A percentile compares a stretch with the other conserved stretches of the same genome.
Conservation (phyloP, 768 basidiomycete species). For the Tricholoma matsutake region DNA sequence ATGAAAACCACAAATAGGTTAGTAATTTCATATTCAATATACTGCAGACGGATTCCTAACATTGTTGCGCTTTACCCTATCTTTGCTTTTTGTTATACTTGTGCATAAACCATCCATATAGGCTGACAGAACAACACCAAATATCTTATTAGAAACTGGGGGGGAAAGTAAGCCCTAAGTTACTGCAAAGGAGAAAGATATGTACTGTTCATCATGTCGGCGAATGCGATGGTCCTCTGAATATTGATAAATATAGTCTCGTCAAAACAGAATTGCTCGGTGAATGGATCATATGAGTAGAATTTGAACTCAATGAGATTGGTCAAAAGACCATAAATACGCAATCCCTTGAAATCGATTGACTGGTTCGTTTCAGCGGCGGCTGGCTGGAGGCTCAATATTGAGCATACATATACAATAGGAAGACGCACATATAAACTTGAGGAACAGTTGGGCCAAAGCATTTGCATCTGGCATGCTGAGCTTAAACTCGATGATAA, state of each 20-base stretch:
- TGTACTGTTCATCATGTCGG: constrained; percentile 19
- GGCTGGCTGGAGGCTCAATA: not conserved
- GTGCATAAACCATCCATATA: constrained; percentile 17
- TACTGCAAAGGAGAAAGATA: constrained; percentile 8
- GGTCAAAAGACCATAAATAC: constrained; percentile 22
- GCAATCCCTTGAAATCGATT: constrained; percentile 11
- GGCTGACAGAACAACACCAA: constrained; percentile 16
- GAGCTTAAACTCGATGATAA: constrained; percentile 13
- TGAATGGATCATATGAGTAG: constrained; percentile 21
- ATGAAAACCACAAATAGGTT: too few relatives aligned
- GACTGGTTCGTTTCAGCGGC: not conserved
- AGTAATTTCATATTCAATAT: too few relatives aligned
- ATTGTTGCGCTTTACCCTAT: constrained; percentile 1
- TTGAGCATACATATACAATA: constrained; percentile 1
- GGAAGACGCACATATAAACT: constrained; percentile 12
- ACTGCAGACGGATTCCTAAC: too few relatives aligned
- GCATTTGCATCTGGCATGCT: not conserved
- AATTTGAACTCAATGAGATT: constrained; percentile 18
- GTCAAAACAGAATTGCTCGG: constrained; percentile 16
- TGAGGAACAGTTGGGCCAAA: constrained; percentile 16
- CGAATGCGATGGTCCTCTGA: constrained; percentile 10
- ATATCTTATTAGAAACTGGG: constrained; percentile 19
- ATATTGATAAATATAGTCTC: constrained; percentile 15
- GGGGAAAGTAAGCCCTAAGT: constrained; percentile 9
- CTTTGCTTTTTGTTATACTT: constrained; percentile 4